Evolutionary conservation across 306 rosid species (phyloP), one percentile per base, ranked within the genome.

Genomic region (Sicyos baderoa): DNA sequence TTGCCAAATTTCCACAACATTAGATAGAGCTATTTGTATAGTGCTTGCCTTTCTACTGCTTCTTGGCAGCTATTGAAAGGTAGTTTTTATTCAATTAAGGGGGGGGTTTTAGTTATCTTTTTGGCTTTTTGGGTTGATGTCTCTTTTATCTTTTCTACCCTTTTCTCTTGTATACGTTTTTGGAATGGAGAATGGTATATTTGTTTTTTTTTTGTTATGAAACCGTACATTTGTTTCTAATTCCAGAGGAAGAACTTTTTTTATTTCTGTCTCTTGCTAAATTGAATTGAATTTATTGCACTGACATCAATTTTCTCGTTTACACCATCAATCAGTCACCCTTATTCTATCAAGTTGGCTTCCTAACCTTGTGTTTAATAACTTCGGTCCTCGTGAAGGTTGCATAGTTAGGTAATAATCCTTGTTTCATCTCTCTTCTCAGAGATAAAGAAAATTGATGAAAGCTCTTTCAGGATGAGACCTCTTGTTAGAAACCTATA

Each of bases 351-450:
- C n/a, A 18, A 40, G 1, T 40, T 40, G 17, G 9, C 9, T 7
- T 4, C 52, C 68, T 35, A 62, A 9, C 68, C 49, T 42, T 10
- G 27, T 16, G 2, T 65, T 19, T 37, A 13, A 1, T 45, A 19
- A 65, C 18, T 45, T 35, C n/a, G 37, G 35, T 65, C 70, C 21
- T 5, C 37, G 19, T 65, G 54, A 21, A 65, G 32, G 32, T 65
- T 7, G 37, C 64, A 13, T 14, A 6, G 70, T 65, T 62, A 1
- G 50, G 29, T 37, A 63, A 17, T 17, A 63, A 63, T 17, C 25
- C 17, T 42, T 65, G 69, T 63, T 5, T 44, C 53, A 44, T 64
- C 54, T 12, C 70, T 64, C 54, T 45, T 65, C 54, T 19, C 69
- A 45, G 16, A 5, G n/a, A 22, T 9, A 19, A 65, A 45, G 29